A percentile compares a stretch with the other conserved stretches of the same genome.
Conservation (phyloP, 1,284 basidiomycete genomes). For the Microbotryomycetes sp. region DNA sequence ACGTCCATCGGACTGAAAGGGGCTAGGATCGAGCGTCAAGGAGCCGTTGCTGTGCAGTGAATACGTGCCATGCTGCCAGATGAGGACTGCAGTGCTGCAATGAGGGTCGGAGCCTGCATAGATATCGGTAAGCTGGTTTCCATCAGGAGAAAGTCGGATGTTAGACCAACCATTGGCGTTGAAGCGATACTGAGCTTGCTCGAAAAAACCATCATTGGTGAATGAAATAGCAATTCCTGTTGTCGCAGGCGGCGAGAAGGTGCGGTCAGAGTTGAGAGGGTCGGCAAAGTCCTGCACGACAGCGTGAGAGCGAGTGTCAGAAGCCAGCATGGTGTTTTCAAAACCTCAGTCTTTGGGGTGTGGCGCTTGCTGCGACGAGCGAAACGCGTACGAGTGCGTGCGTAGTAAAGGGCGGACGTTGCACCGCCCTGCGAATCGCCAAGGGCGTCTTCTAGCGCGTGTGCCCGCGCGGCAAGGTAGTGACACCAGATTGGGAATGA, state of each 20-base stretch:
- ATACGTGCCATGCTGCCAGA: conserved; percentile 80
- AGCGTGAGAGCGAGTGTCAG: background rate
- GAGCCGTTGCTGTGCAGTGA: conserved; percentile 56
- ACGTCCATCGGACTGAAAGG: conserved; percentile 67
- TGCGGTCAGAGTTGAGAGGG: conserved; percentile 58
- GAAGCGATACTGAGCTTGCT: conserved; percentile 81
- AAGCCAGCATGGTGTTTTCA: background rate
- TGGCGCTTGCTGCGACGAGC: background rate
- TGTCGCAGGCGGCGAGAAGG: conserved; percentile 68
- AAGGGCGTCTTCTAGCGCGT: background rate
- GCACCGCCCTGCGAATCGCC: background rate
- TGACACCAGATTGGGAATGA: too few relatives aligned
- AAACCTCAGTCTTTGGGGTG: background rate
- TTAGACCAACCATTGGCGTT: conserved; percentile 58
- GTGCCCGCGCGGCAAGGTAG: background rate
- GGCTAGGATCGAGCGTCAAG: conserved; percentile 39
- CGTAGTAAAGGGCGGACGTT: background rate
- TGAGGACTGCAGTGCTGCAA: conserved; percentile 74
- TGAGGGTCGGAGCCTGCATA: conserved; percentile 57
- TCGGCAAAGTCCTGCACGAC: conserved; percentile 63
- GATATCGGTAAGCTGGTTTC: too few relatives aligned
- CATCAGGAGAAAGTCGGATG: background rate
- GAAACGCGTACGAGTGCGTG: background rate
- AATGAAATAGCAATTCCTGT: conserved; percentile 83
- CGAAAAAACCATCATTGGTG: conserved; percentile 65